Evolutionary conservation across 768 basidiomycete genomes (phyloP).

Genomic region (Kwoniella bestiolae): DNA sequence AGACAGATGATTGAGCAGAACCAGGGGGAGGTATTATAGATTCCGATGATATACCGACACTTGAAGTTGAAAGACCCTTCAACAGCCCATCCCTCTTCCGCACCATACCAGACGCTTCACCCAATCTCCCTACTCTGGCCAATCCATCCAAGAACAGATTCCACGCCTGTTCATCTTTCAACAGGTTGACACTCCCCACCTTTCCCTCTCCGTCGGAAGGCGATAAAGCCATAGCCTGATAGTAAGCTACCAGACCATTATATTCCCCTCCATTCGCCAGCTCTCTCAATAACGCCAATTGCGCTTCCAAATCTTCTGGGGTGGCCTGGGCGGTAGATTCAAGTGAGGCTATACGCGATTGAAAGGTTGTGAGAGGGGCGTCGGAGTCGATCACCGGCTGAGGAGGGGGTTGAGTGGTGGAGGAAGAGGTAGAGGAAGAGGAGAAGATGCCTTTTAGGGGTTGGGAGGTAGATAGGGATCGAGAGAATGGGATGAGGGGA

Average conservation of each 20-base stretch:
- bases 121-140: conserved; percentile 41
- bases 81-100: conserved; percentile 65
- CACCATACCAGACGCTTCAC: conserved; percentile 65
- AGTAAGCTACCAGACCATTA: conserved; percentile 35
- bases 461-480: conserved; percentile 5
- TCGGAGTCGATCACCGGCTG: conserved; percentile 16
- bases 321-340: conserved; percentile 44
- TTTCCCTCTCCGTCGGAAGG: background rate
- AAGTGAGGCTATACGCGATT: conserved; percentile 45
- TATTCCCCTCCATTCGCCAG: conserved; percentile 42
- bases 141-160: conserved; percentile 31
- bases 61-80: conserved; percentile 8
- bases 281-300: conserved; percentile 45
- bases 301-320: conserved; percentile 33
- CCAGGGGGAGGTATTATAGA: conserved; percentile 4
- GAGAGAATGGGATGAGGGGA: background rate
- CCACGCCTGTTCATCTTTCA: conserved; percentile 36
- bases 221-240: conserved; percentile 48
- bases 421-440: background rate
- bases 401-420: conserved; percentile 3
- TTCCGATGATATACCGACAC: background rate
- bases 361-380: conserved; percentile 40
- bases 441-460: background rate
- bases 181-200: conserved; percentile 23
- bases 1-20: background rate